Percentiles rank a stretch among this genome's conserved stretches.
These are phyloP conservation scores for Eragrostis nindensis DNA, from an alignment of 176 grass and related monocot species.

Conservation along the genomic window DNA sequence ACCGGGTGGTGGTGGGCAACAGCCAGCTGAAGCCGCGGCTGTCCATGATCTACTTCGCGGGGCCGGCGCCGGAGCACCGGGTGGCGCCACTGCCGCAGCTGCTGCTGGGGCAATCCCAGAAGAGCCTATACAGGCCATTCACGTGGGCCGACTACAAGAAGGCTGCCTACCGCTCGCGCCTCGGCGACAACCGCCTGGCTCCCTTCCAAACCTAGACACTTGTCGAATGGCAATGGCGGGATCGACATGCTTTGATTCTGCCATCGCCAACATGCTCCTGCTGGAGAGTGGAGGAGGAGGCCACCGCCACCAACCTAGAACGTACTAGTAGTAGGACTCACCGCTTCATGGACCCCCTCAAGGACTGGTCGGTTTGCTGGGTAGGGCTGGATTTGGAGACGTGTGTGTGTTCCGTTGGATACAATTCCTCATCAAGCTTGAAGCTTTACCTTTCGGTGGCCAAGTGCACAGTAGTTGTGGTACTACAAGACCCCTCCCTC, in stretches of 20 bases:
- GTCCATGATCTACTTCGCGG: conserved; percentile 89
- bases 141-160: conserved; percentile 93
- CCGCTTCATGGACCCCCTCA: conserved; percentile 7
- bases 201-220: conserved; percentile 37
- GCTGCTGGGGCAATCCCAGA: conserved; percentile 60
- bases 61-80: conserved; percentile 59
- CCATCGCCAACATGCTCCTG: background rate
- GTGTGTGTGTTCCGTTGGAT: background rate
- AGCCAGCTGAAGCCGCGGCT: conserved; percentile 63
- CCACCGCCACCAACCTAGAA: background rate
- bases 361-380: background rate
- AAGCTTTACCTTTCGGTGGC: background rate
- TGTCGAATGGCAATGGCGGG: too few relatives aligned
- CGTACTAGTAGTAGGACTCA: background rate
- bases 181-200: conserved; percentile 77
- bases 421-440: background rate
- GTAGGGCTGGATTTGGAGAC: background rate
- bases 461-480: conserved; percentile 19
- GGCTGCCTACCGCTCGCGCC: conserved; percentile 74
- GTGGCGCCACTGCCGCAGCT: conserved; percentile 71
- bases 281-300: background rate
- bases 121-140: conserved; percentile 73
- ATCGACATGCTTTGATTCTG: background rate
- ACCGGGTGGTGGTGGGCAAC: conserved; percentile 73
- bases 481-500: background rate